These are phyloP conservation scores for Solanum corneliomulleri DNA, from an alignment of 257 asterid species.

Conservation along the genomic window DNA sequence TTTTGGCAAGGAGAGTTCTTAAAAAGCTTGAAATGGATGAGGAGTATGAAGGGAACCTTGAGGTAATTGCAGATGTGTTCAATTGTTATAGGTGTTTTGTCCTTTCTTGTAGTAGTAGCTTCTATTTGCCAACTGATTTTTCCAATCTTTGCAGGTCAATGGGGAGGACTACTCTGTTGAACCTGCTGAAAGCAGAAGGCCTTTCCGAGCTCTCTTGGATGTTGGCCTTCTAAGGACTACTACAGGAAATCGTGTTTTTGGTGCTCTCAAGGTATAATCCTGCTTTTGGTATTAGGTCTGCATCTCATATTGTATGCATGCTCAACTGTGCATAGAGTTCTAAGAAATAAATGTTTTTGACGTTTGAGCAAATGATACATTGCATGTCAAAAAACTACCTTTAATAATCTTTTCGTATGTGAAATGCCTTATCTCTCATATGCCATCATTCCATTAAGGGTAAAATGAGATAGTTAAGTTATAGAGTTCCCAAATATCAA, in stretches of 20 bases:
- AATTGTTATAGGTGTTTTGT: neutral
- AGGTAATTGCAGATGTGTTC: constrained; percentile 24
- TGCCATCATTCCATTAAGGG: neutral
- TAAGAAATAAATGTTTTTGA: neutral
- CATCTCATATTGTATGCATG: neutral
- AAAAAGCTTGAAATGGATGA: constrained; percentile 64
- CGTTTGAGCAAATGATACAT: neutral
- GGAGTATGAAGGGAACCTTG: constrained; percentile 60
- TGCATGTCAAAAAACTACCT: neutral
- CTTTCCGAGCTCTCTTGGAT: constrained; percentile 64
- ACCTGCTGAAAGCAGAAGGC: constrained; percentile 54
- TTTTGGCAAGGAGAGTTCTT: constrained; percentile 66
- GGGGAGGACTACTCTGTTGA: constrained; percentile 73
- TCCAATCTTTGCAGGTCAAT: constrained; percentile 25
- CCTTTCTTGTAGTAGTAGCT: neutral
- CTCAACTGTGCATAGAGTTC: neutral
- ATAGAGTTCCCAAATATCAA: neutral
- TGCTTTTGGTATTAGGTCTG: neutral
- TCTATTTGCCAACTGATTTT: neutral
- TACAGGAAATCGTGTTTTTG: constrained; percentile 68
- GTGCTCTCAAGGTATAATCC: constrained; percentile 54
- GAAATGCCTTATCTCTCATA: neutral
- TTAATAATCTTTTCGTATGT: neutral
- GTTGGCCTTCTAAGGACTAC: constrained; percentile 57
- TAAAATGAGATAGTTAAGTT: neutral